phyloP scores from a whole-genome alignment of 805 yeast genomes.

The Wickerhamomyces tratensis region DNA sequence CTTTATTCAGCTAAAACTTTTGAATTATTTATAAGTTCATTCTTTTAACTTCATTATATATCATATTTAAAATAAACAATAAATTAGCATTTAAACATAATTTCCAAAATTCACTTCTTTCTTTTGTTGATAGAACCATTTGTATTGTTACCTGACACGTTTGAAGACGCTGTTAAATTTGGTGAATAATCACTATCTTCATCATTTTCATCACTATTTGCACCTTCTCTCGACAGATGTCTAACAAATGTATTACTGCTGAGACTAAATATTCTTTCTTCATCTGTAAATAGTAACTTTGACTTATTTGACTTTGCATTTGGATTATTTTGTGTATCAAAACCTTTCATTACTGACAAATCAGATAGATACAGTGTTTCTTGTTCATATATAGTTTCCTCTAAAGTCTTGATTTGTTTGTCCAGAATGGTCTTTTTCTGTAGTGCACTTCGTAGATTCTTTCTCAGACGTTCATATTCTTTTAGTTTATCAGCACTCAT shows the following conservation, averaged over 20 bases:
- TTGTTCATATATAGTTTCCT: constrained; percentile 69
- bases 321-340: constrained; percentile 65
- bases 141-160: too few relatives aligned
- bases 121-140: too few relatives aligned
- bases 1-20: too few relatives aligned
- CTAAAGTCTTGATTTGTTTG: constrained; percentile 48
- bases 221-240: constrained; percentile 24
- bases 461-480: constrained; percentile 29
- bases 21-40: too few relatives aligned
- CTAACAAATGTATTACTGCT: constrained; percentile 64
- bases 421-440: constrained; percentile 57
- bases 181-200: background rate
- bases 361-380: constrained; percentile 75
- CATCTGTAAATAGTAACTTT: constrained; percentile 50
- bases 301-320: constrained; percentile 23
- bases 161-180: background rate
- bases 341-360: constrained; percentile 79
- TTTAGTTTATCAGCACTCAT: background rate
- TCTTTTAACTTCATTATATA: too few relatives aligned
- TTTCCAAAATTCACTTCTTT: too few relatives aligned
- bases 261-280: constrained; percentile 73
- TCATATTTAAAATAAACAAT: too few relatives aligned
- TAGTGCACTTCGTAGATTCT: constrained; percentile 56
- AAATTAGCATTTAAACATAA: too few relatives aligned
- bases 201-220: background rate